Base-by-base conservation (phyloP, 768 basidiomycete species). In the Floccularia luteovirens region DNA sequence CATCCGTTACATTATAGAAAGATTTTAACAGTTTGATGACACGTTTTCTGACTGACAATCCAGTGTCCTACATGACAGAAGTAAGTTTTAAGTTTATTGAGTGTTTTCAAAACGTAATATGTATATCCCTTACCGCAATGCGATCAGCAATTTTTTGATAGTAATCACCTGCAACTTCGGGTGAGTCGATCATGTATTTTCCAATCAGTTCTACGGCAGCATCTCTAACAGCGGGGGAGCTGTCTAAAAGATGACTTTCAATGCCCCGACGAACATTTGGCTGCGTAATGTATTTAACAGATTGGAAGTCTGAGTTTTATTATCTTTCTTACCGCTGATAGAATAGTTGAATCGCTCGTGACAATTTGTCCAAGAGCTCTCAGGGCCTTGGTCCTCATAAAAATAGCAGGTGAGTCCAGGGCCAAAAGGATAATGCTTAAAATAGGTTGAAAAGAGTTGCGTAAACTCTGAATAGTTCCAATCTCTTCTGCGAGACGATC, bases 171-270 rank as follows among this genome's bases (percentile, higher is more conserved):
- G 88, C 90, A n/a, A 98, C 80, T 41, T 82, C 80, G 0, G 90
- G 89, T 0, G 83, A 81, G 45, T 90, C 84, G 24, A 92, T 77
- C 69, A 98, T 82, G 52, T 98, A 94, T 63, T 91, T 94, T n/a
- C 96, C 96, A 42, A 98, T 89, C 42, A 99, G 66, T 54, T 98
- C 96, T 11, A 99, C 89, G 4, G 94, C 92, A 3, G 92, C 91
- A 56, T 99, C 96, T 8, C 96, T 86, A 5, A 99, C 96, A 13
- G 88, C 86, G 1, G 96, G 84, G 1, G 96, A 98, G 47, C 75
- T 84, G 50, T 99, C 96, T 2, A 87, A 67, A 11, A 99, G 72
- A 53, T 96, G 90, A 24, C 78, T 80, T 59, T 97, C 91, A 47
- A 99, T 90, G 2, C 88, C 80, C 34, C 75, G 72, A 24, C 90